Conservation (phyloP, 805 yeast species). For the Millerozyma acaciae region DNA sequence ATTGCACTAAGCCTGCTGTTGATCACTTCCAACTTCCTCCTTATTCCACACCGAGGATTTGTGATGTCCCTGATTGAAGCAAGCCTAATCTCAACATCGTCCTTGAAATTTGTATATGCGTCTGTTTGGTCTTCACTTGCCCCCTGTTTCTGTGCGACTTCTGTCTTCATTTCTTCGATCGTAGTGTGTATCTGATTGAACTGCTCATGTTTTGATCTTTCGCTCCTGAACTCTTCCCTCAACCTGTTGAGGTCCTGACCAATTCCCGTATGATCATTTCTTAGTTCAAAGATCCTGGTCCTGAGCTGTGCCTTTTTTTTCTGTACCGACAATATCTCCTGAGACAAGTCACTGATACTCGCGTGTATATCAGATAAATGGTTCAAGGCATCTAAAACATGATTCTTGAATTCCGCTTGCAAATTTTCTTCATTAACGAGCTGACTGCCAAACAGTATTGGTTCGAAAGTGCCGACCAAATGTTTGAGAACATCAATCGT, state of each 20-base stretch:
- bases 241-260: constrained; percentile 29
- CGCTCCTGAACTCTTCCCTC: constrained; percentile 17
- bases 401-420: constrained; percentile 30
- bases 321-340: constrained; percentile 26
- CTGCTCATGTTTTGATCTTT: constrained; percentile 13
- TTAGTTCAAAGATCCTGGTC: constrained; percentile 24
- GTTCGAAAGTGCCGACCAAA: constrained; percentile 26
- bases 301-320: constrained; percentile 30
- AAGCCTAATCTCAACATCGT: no score
- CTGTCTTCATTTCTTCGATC: constrained; percentile 1
- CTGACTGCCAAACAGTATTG: constrained; percentile 12
- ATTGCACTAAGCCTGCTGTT: constrained; percentile 20
- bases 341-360: constrained; percentile 27
- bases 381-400: constrained; percentile 23
- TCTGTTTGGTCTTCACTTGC: no score
- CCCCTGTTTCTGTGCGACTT: no score
- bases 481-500: constrained; percentile 37
- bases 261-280: constrained; percentile 26
- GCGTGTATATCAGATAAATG: constrained; percentile 33
- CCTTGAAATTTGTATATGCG: constrained; percentile 1
- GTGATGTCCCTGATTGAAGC: no score
- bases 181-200: constrained; percentile 10
- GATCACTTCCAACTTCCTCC: constrained; percentile 15
- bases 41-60: constrained; percentile 25
- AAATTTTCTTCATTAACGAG: constrained; percentile 18